Evolutionary conservation across 768 basidiomycete species (phyloP), one percentile per base, ranked within the genome.

Genomic region (Suillus hirtellus): DNA sequence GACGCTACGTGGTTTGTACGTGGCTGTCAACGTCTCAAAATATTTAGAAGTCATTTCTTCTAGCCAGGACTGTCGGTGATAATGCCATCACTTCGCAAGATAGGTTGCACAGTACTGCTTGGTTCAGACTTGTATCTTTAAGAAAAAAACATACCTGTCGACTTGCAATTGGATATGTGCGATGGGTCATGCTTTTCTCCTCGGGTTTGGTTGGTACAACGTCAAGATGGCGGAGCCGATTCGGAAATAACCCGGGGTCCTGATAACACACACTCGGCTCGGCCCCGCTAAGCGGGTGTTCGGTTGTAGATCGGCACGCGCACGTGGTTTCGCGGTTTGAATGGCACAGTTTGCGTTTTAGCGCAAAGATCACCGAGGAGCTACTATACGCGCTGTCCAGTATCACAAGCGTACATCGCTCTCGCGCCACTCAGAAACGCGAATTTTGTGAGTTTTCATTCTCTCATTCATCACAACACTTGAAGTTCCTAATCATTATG

Each of bases 381-480:
- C 17, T 19, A 6, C 10, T 10, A 58, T 31, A 42, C 56, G 56
- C 40, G 56, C 40, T 42, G 56, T 58, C 38, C 4, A 58, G 17
- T 10, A 56, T 38, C 8, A 56, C 55, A 17, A 56, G 27, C 42
- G 49, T 63, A 27, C 50, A 15, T 42, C 37, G 55, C 61, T 52
- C 50, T 47, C 49, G 49, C 37, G 50, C 11, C 42, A 19, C 60
- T 12, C n/a, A 47, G 35, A 27, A 42, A 58, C 56, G 27, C 56
- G 56, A 27, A 42, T n/a, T 31, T 12, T 8, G 56, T 58, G 27
- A 31, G 56, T 31, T 19, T 14, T 27, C 10, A 19, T 24, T 17
- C 35, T 12, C 5, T 0, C 6, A 31, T 11, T 42, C 11, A 9
- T 24, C 10, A 3, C 38, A 2, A 5, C 10, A 17, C 21, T 40